phyloP scores from a whole-genome alignment of 495 filamentous ascomycete genomes.

The Oidiodendron maius region DNA sequence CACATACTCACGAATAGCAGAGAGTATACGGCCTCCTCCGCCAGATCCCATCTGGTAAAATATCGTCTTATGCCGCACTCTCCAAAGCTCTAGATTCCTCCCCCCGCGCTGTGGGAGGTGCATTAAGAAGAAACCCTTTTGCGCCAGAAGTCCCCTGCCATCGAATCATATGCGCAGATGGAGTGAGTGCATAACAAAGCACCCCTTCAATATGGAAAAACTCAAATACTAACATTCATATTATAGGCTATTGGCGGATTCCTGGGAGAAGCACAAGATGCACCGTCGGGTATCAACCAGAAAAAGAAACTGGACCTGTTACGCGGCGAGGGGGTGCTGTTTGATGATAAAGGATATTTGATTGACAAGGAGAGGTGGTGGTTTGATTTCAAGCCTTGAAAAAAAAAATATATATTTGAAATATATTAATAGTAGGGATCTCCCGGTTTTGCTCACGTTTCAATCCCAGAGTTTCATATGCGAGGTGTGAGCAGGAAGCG shows the following conservation, averaged over 20 bases:
- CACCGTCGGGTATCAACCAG: conserved; percentile 37
- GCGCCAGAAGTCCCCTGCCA: conserved; percentile 57
- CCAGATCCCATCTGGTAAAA: conserved; percentile 62
- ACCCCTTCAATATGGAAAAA: not conserved
- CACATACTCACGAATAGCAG: conserved; percentile 1
- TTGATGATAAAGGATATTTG: conserved; percentile 37
- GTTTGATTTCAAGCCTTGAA: conserved; percentile 30
- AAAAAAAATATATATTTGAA: too few relatives aligned
- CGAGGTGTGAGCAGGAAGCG: too few relatives aligned
- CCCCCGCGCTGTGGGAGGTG: conserved; percentile 74
- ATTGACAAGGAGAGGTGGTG: conserved; percentile 30
- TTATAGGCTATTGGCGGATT: conserved; percentile 43
- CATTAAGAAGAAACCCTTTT: conserved; percentile 64
- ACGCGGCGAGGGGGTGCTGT: conserved; percentile 41
- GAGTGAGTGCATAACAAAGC: conserved; percentile 11
- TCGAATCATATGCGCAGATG: conserved; percentile 33
- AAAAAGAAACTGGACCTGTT: conserved; percentile 40
- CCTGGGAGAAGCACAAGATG: conserved; percentile 45
- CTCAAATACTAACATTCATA: conserved; percentile 18
- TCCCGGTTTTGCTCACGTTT: too few relatives aligned
- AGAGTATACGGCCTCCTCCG: conserved; percentile 42
- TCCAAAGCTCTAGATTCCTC: conserved; percentile 60
- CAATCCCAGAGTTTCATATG: too few relatives aligned
- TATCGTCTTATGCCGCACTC: conserved; percentile 70
- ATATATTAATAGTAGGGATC: too few relatives aligned